Base-by-base conservation (phyloP, 2,329 filamentous ascomycete species). In the Aspergillus texensis region DNA sequence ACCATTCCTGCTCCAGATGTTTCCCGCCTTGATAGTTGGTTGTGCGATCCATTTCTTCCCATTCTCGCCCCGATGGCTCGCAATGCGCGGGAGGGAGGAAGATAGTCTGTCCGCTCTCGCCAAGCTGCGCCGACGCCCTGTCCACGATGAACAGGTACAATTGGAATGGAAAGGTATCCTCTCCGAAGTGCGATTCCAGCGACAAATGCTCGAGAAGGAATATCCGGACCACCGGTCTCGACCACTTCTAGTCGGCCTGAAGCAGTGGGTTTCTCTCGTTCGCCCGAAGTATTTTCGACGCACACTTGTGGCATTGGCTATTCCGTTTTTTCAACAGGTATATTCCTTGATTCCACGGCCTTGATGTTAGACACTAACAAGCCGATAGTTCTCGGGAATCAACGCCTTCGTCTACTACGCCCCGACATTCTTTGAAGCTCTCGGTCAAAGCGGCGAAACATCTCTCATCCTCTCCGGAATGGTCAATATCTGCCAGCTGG, bases 11-110 rank as follows among this genome's bases (percentile, higher is more conserved):
- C 71, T 84, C 6, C 83, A 85, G 61, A 80, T 81, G 63, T 77
- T 62, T 69, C 81, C 32, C 74, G 78, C 53, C 52, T 70, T 75
- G 14, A 53, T 75, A 3, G 62, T 75, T 1, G 68, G 71, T 9
- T 43, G 26, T 1, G 73, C 70, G 6, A 75, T 78, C 21, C 64
- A 73, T 41, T 81, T 83, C 67, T 75, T 85, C 58, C 85, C 85
- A 0, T 85, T 79, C 65, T 85, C 83, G 1, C 84, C 84, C 1
- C 79, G 85, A 16, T 86, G 84, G 78, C 78, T 86, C 6, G 77
- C 78, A 4, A 77, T 76, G 34, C 72, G 76, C 45, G 77, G 77
- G 24, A 77, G 79, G 6, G 75, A 84, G 45, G 72, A 81, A 2
- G 83, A 85, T 30, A 78, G 79, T 3, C 74, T 85, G 6, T 54